phyloP scores from a whole-genome alignment of 805 yeast species.

The Candida dendrica region DNA sequence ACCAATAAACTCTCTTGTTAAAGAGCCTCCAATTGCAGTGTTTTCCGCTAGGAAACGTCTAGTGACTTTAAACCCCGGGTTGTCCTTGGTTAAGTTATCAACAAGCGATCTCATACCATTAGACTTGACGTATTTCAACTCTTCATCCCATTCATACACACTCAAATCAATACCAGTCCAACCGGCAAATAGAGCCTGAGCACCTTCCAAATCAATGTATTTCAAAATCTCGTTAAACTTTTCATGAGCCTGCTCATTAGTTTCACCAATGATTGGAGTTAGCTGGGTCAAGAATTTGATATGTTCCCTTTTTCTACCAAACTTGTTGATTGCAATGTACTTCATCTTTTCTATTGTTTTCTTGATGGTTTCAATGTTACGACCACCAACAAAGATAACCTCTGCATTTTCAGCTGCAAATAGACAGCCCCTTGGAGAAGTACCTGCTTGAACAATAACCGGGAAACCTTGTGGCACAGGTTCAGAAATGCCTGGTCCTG shows the following conservation, averaged over 20 bases:
- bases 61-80: slow-evolving; percentile 18
- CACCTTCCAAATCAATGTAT: slow-evolving; percentile 31
- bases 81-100: slow-evolving; percentile 24
- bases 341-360: slow-evolving; percentile 22
- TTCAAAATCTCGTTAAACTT: slow-evolving; percentile 22
- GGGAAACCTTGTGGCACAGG: slow-evolving; percentile 37
- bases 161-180: slow-evolving; percentile 35
- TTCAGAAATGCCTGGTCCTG: slow-evolving; percentile 30
- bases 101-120: slow-evolving; percentile 11
- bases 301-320: slow-evolving; percentile 25
- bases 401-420: slow-evolving; percentile 36
- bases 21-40: slow-evolving; percentile 19
- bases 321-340: slow-evolving; percentile 22
- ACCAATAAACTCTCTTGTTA: slow-evolving; percentile 26
- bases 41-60: slow-evolving; percentile 20
- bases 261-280: slow-evolving; percentile 27
- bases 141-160: slow-evolving; percentile 26
- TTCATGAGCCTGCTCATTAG: slow-evolving; percentile 30
- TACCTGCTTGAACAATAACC: slow-evolving; percentile 34
- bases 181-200: slow-evolving; percentile 34
- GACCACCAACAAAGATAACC: slow-evolving; percentile 29
- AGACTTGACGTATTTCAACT: slow-evolving; percentile 23
- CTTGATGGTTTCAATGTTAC: slow-evolving; percentile 22
- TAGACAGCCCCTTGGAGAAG: slow-evolving; percentile 30
- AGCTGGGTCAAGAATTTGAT: slow-evolving; percentile 29